Base-by-base conservation (phyloP, 495 filamentous ascomycete genomes). In the Entonaema liquescens region DNA sequence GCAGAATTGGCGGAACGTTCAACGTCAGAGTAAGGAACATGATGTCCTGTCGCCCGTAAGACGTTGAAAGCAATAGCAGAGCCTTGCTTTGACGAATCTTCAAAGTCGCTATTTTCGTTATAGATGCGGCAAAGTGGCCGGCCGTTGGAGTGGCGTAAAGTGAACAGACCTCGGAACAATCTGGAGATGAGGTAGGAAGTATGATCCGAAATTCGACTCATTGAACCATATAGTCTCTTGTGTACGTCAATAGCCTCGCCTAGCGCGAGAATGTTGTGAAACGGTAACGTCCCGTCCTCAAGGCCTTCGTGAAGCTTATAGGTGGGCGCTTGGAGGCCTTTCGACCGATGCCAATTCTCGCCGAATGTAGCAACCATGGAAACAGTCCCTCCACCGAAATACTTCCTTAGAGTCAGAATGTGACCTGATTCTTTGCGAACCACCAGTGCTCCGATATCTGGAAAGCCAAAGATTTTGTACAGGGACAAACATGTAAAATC, bases 391-490 rank as follows among this genome's bases (percentile, higher is more conserved):
- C 92, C 92, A 31, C 91, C 92, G 74, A 95, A 95, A 74, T 91
- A 93, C 57, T 83, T 86, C 29, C 90, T 83, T 55, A 87, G 81
- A 54, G 82, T 79, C 9, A 94, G 83, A 38, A 91, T 84, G 49
- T 88, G 83, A 1, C 86, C 88, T 21, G 89, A 88, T 19, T 83
- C 80, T 70, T 84, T 89, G 26, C 90, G 85, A 12, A 94, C 84
- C 38, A 93, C 84, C 23, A 94, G 77, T 5, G 86, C 91, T 1
- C 92, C 92, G 15, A 95, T 82, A 61, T 94, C 89, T 0, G 92
- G 92, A 62, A 92, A 92, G 13, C 92, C 92, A 74, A 94, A 94
- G 58, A 94, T 91, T 78, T 95, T 95, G 78, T 94, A 93, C 74
- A 94, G 88, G 8, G 89, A 91, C 23, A 93, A 65, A 36, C 86